Conservation (phyloP, 129 eudicot species). For the Smallanthus sonchifolius region DNA sequence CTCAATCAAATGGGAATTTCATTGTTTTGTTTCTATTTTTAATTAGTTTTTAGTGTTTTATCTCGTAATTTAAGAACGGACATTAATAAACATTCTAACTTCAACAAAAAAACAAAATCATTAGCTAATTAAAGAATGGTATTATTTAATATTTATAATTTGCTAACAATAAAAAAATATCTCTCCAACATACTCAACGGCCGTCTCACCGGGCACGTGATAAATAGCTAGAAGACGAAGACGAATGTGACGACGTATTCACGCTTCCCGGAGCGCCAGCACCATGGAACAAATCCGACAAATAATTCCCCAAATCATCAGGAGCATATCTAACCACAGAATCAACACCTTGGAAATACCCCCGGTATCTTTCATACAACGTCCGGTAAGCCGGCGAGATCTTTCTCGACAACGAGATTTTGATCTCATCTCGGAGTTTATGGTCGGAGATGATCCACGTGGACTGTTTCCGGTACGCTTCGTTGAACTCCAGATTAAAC, state of each 20-base stretch:
- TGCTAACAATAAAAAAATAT: conserved; percentile 19
- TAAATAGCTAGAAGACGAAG: conserved; percentile 21
- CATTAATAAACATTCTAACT: too few species aligned
- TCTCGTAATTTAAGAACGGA: too few species aligned
- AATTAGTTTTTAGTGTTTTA: too few species aligned
- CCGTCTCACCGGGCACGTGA: conserved; percentile 26
- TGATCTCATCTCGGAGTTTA: conserved; percentile 60
- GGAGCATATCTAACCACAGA: conserved; percentile 73
- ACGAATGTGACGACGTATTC: conserved; percentile 26
- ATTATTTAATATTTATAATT: too few species aligned
- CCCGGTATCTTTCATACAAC: conserved; percentile 47
- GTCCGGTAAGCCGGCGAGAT: conserved; percentile 43
- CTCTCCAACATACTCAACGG: not conserved
- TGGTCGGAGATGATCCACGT: conserved; percentile 66
- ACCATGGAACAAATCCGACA: conserved; percentile 62
- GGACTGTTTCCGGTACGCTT: conserved; percentile 50
- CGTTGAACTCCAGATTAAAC: conserved; percentile 56
- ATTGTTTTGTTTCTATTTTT: too few species aligned
- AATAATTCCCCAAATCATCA: conserved; percentile 64
- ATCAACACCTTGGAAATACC: conserved; percentile 31
- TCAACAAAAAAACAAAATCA: too few species aligned
- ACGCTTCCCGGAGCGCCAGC: conserved; percentile 28
- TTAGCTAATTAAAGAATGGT: not conserved
- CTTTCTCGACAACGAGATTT: conserved; percentile 38
- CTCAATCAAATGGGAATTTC: too few species aligned